Percentiles rank a stretch among this genome's conserved stretches.
These are phyloP conservation scores for Suillus clintonianus DNA, from an alignment of 768 basidiomycete genomes.

Conservation along the genomic window DNA sequence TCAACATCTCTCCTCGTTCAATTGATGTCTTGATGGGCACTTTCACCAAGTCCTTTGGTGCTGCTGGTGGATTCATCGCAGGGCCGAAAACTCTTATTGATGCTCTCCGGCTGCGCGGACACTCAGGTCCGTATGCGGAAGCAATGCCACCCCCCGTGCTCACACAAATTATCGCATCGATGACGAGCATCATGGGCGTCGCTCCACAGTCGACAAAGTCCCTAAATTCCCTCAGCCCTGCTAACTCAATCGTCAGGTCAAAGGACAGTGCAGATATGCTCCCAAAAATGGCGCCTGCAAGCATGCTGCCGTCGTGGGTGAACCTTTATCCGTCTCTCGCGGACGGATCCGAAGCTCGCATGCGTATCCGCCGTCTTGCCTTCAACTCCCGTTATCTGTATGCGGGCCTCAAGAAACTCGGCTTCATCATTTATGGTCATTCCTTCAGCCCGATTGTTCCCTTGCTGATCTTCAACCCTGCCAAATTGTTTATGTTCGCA, in stretches of 20 bases:
- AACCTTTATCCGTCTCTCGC: conserved; percentile 68
- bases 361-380: conserved; percentile 83
- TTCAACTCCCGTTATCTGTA: conserved; percentile 96
- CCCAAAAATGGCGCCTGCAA: conserved; percentile 69
- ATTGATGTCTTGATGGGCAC: conserved; percentile 98
- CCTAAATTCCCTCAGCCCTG: conserved; percentile 35
- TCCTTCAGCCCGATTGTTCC: conserved; percentile 93
- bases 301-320: conserved; percentile 77
- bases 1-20: conserved; percentile 73
- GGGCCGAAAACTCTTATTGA: conserved; percentile 82
- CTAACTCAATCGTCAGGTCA: conserved; percentile 28
- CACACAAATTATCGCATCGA: conserved; percentile 87
- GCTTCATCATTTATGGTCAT: conserved; percentile 96
- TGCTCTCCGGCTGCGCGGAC: conserved; percentile 75
- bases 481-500: conserved; percentile 91
- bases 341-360: conserved; percentile 82
- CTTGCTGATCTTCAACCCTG: conserved; percentile 87
- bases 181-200: conserved; percentile 97
- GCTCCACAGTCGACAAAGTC: conserved; percentile 37
- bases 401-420: conserved; percentile 81
- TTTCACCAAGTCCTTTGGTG: conserved; percentile 94
- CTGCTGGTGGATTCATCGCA: conserved; percentile 93
- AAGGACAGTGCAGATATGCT: conserved; percentile 42
- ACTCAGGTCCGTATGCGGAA: conserved; percentile 87
- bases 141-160: conserved; percentile 89